Evolutionary conservation across 331 rosid genomes (phyloP).

Genomic region (Quercus phellos): DNA sequence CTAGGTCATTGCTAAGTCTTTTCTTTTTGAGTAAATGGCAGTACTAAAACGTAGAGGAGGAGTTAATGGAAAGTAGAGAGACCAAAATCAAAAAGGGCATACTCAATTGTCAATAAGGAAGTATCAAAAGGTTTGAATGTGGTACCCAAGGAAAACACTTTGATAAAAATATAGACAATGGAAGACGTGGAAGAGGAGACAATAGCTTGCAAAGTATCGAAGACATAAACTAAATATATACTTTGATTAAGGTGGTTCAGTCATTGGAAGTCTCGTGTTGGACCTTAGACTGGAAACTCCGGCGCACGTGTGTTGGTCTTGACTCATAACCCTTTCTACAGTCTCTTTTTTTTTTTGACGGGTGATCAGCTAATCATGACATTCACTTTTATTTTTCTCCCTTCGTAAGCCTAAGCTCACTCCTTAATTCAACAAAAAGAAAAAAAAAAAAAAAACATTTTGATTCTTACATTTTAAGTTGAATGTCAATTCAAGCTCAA

Average conservation of each 20-base stretch:
- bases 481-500: no score
- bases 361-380: not conserved
- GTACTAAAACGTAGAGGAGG: no score
- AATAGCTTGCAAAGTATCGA: slow-evolving; percentile 38
- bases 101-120: not conserved
- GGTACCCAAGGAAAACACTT: not conserved
- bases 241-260: not conserved
- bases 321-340: not conserved
- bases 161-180: not conserved
- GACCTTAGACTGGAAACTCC: slow-evolving; percentile 13
- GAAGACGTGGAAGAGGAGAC: slow-evolving; percentile 36
- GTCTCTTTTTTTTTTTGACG: not conserved
- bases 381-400: no score
- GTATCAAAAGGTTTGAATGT: not conserved
- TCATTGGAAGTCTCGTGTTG: slow-evolving; percentile 26
- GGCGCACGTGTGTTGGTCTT: slow-evolving; percentile 25
- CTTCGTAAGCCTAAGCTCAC: no score
- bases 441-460: no score
- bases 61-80: no score
- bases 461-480: no score
- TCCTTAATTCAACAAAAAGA: no score
- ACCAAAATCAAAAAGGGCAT: no score
- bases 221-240: not conserved
- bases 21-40: no score
- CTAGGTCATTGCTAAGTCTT: no score